Base-by-base conservation (phyloP, 179 eudicot species). In the Spergularia azorica region DNA sequence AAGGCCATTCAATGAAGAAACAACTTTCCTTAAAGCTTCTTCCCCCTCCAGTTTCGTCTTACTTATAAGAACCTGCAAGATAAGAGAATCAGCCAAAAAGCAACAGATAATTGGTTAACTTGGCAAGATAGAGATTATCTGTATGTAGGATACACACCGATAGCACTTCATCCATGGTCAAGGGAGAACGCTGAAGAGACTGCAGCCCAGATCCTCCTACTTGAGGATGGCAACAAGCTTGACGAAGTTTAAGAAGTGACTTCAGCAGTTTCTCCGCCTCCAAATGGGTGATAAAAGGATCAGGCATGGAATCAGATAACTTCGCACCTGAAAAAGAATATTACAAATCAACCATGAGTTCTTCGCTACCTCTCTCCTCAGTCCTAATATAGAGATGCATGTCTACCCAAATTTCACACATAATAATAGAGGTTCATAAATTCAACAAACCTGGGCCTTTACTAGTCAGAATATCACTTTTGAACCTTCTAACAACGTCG, bases 151-250 rank as follows among this genome's bases (percentile, higher is more conserved):
- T 73, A 85, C 91, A 57, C 77, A 95, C 99, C 81, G 87, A 88
- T 76, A 93, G 71, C 71, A 93, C 90, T 88, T 95, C 99, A 79
- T 93, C 97, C 99, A 95, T 95, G 79, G 95, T 93, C 97, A 95
- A 93, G 82, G 99, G 99, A 79, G 97, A 82, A 72, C 86, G 93
- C 59, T 95, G 97, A 82, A 95, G 79, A 71, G 99, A 85, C 72
- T 94, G 92, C 63, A 95, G 52, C 61, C 99, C 97, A 79, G 95
- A 93, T 84, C 97, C 91, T 79, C 99, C 99, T 77, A 95, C 97
- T 90, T 95, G 99, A 84, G 99, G 99, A 84, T 95, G 99, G 81
- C 99, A 95, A 80, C 99, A 95, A 43, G 99, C 97, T 85, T 95
- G 99, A 43, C 99, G 93, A 85, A 95, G 97, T 92, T 93, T 95